A percentile compares a stretch with the other conserved stretches of the same genome.
phyloP scores from a whole-genome alignment of 192 early-diverging fungal genomes.

The Spizellomyces sp. region DNA sequence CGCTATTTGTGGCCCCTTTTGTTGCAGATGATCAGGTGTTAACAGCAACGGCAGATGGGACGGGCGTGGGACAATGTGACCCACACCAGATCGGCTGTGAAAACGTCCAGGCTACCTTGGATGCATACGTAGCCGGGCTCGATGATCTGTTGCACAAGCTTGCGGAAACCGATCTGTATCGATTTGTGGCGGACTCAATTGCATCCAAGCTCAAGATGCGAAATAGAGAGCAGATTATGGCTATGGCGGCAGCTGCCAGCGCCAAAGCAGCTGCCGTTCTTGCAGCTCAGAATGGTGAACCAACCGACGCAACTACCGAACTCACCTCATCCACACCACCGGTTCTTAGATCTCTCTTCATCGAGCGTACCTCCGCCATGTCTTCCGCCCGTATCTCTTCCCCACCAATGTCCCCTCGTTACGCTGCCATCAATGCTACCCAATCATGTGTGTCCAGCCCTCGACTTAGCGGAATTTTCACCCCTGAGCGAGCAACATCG shows the following conservation, averaged over 20 bases:
- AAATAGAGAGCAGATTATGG: not conserved
- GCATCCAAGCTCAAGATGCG: not conserved
- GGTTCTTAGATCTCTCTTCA: not conserved
- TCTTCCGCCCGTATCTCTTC: not conserved
- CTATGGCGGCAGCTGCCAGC: not conserved
- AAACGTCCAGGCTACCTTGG: not conserved
- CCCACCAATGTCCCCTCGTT: not conserved
- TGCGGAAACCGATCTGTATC: slow-evolving; percentile 26
- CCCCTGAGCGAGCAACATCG: not conserved
- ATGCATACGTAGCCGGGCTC: slow-evolving; percentile 27
- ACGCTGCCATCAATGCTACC: not conserved
- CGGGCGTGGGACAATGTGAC: not conserved
- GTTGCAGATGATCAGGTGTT: not conserved
- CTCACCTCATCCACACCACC: not conserved
- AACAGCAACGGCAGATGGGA: not conserved
- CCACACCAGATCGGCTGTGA: not conserved
- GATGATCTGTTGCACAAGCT: slow-evolving; percentile 31
- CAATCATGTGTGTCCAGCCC: slow-evolving; percentile 2
- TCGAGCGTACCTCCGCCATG: not conserved
- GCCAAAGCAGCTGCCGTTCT: not conserved
- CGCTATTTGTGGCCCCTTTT: slow-evolving; percentile 22
- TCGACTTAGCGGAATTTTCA: not conserved
- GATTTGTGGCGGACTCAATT: slow-evolving; percentile 5
- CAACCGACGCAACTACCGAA: not conserved
- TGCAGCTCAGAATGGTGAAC: not conserved